Evolutionary conservation across 1,139 yeast species (phyloP).

Genomic region (Yamadazyma kanchanaburiensis): DNA sequence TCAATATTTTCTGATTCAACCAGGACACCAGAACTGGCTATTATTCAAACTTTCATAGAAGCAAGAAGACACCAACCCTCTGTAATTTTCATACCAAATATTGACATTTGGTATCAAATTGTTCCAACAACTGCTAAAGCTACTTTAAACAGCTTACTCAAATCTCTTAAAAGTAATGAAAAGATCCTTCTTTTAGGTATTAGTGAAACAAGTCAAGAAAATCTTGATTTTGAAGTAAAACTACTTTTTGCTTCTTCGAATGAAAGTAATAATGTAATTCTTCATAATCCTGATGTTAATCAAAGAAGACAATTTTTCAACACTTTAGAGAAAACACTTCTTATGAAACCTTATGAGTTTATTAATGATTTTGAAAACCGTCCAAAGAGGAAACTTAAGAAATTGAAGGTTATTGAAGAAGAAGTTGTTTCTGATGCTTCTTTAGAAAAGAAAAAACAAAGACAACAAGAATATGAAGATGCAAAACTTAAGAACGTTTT

Average conservation of each 20-base stretch:
- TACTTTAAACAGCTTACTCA: constrained; percentile 66
- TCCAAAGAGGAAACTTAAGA: constrained; percentile 46
- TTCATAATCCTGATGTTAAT: constrained; percentile 39
- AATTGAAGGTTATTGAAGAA: constrained; percentile 25
- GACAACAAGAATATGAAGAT: constrained; percentile 65
- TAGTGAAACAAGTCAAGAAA: constrained; percentile 46
- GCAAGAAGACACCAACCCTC: constrained; percentile 91
- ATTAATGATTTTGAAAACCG: constrained; percentile 49
- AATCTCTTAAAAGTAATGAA: constrained; percentile 70
- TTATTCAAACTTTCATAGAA: constrained; percentile 83
- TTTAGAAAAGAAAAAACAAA: constrained; percentile 29
- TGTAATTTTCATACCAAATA: constrained; percentile 77
- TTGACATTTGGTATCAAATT: constrained; percentile 73
- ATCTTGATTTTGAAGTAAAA: constrained; percentile 36
- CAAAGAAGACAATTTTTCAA: constrained; percentile 54
- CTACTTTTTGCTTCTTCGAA: constrained; percentile 51
- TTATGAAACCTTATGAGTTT: constrained; percentile 65
- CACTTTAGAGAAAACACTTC: constrained; percentile 51
- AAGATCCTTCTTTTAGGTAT: constrained; percentile 75
- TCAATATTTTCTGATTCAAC: constrained; percentile 77
- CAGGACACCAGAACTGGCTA: constrained; percentile 77
- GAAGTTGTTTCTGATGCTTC: constrained; percentile 8
- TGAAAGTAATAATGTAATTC: constrained; percentile 43
- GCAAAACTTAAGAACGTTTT: constrained; percentile 78
- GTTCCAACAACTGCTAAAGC: constrained; percentile 69